Evolutionary conservation across 305 asterid genomes (phyloP).

Genomic region (Fraxinus velutina): DNA sequence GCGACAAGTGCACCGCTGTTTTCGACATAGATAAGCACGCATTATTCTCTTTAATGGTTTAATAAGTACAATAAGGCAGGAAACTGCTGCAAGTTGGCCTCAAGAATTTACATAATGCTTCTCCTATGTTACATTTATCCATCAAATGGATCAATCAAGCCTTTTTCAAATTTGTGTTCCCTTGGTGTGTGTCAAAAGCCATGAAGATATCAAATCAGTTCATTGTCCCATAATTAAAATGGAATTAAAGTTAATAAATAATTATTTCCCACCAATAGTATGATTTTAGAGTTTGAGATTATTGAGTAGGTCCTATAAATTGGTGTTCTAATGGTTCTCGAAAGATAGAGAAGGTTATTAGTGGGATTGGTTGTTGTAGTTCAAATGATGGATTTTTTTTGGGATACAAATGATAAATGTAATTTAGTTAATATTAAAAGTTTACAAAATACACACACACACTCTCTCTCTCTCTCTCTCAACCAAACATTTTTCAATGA

Average conservation of each 20-base stretch:
- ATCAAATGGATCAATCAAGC: not conserved
- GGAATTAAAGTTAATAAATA: not conserved
- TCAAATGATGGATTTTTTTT: not conserved
- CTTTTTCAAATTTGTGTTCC: constrained; percentile 16
- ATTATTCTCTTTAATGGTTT: not conserved
- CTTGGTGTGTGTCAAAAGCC: constrained; percentile 25
- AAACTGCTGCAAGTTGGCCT: not conserved
- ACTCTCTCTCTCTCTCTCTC: no score
- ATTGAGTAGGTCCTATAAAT: not conserved
- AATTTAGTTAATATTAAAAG: no score
- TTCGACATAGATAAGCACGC: not conserved
- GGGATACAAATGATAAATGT: not conserved
- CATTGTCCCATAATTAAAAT: constrained; percentile 8
- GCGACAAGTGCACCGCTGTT: not conserved
- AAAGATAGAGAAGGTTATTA: not conserved
- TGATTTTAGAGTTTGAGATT: not conserved
- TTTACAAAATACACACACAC: no score
- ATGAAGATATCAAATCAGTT: constrained; percentile 6
- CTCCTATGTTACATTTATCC: constrained; percentile 16
- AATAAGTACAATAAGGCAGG: not conserved
- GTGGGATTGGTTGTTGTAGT: not conserved
- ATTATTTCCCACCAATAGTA: not conserved
- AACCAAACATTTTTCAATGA: no score
- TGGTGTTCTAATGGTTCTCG: not conserved
- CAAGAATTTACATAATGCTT: not conserved